Conservation (phyloP, 768 basidiomycete species). For the Lactarius quietus region DNA sequence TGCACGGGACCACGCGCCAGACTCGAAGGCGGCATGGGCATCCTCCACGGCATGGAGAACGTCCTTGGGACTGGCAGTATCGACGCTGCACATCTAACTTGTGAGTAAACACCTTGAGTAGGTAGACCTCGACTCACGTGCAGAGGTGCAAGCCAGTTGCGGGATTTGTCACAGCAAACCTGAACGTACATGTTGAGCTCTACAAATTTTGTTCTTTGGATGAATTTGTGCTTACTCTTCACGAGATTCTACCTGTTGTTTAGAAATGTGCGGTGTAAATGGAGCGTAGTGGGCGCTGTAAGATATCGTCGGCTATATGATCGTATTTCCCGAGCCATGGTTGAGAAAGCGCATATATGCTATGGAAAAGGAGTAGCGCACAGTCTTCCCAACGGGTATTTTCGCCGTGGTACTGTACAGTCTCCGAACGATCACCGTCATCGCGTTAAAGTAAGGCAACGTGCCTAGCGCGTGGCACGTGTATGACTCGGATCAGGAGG, state of each 20-base stretch:
- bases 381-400: not conserved
- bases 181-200: slow-evolving; percentile 26
- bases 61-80: slow-evolving; percentile 47
- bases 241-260: not conserved
- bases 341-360: not conserved
- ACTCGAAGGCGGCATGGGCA: slow-evolving; percentile 58
- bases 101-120: not conserved
- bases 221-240: slow-evolving; percentile 7
- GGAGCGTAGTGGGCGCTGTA: slow-evolving; percentile 15
- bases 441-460: not conserved
- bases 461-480: no score
- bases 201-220: no score
- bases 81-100: slow-evolving; percentile 43
- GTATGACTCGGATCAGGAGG: no score
- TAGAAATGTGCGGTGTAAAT: slow-evolving; percentile 10
- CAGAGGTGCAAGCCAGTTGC: slow-evolving; percentile 59
- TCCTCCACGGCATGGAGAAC: slow-evolving; percentile 49
- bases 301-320: slow-evolving; percentile 3
- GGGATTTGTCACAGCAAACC: slow-evolving; percentile 59
- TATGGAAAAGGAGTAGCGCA: not conserved
- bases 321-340: not conserved
- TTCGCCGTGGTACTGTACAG: not conserved
- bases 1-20: slow-evolving; percentile 70
- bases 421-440: slow-evolving; percentile 7
- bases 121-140: slow-evolving; percentile 37